Evolutionary conservation across 441 rosid genomes (phyloP).

Genomic region (Arabidopsis hybrid): DNA sequence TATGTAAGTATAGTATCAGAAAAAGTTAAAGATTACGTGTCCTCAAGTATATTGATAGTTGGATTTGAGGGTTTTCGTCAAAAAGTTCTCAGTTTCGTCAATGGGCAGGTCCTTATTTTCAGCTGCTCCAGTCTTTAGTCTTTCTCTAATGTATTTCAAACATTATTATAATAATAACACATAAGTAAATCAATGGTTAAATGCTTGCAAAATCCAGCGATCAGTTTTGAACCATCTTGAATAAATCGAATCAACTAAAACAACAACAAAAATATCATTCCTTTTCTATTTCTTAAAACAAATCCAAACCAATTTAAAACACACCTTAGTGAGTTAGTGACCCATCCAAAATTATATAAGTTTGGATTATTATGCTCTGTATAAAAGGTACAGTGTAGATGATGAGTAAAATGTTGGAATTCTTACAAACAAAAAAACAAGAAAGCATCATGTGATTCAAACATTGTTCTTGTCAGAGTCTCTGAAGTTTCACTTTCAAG

Average conservation of each 20-base stretch:
- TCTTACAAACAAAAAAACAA: constrained; percentile 30
- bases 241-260: background rate
- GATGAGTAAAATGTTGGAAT: constrained; percentile 29
- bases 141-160: background rate
- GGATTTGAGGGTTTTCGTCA: constrained; percentile 31
- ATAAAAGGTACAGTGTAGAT: background rate
- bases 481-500: constrained; percentile 39
- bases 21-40: background rate
- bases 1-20: background rate
- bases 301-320: background rate
- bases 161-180: background rate
- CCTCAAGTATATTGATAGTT: background rate
- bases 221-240: background rate
- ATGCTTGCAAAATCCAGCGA: no score
- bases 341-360: background rate
- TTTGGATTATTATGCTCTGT: constrained; percentile 10
- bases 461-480: constrained; percentile 23
- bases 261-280: background rate
- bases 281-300: constrained; percentile 5
- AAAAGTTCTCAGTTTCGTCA: constrained; percentile 13
- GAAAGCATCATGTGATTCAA: constrained; percentile 40
- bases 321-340: background rate
- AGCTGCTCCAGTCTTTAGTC: constrained; percentile 19
- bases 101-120: constrained; percentile 24
- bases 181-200: background rate